phyloP scores from a whole-genome alignment of 257 asterid species.

The Euphrasia confusa region DNA sequence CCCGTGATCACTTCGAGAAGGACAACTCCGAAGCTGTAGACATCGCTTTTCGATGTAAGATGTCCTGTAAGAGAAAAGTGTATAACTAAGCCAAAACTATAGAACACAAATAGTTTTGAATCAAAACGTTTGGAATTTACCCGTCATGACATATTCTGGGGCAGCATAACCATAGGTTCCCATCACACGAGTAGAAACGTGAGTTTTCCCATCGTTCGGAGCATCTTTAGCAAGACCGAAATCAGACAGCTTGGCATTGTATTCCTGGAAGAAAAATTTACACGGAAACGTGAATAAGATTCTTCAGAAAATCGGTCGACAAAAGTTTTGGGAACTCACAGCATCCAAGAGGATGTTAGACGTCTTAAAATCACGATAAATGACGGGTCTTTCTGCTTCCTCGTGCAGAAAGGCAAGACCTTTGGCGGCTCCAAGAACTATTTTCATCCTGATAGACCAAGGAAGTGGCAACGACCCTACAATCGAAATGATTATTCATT shows the following conservation, averaged over 20 bases:
- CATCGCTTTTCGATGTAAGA: constrained; percentile 92
- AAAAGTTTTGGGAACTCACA: constrained; percentile 41
- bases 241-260: constrained; percentile 94
- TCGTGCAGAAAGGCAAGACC: constrained; percentile 96
- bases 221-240: constrained; percentile 99
- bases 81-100: neutral
- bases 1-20: constrained; percentile 91
- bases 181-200: constrained; percentile 98
- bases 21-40: constrained; percentile 91
- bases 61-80: constrained; percentile 51
- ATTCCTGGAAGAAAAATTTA: constrained; percentile 48
- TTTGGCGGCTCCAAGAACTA: constrained; percentile 93
- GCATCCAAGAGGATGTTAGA: constrained; percentile 92
- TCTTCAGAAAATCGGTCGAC: neutral
- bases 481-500: neutral
- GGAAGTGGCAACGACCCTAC: constrained; percentile 96
- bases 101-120: too few species aligned
- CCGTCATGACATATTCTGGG: constrained; percentile 98
- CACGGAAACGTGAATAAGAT: neutral
- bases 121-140: too few species aligned
- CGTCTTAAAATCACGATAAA: constrained; percentile 97
- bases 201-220: constrained; percentile 94
- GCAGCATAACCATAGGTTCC: constrained; percentile 99
- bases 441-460: constrained; percentile 96
- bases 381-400: constrained; percentile 95